A percentile compares a stretch with the other conserved stretches of the same genome.
phyloP scores from a whole-genome alignment of 352 stramenopile species.

The Globisporangium carolinianum region DNA sequence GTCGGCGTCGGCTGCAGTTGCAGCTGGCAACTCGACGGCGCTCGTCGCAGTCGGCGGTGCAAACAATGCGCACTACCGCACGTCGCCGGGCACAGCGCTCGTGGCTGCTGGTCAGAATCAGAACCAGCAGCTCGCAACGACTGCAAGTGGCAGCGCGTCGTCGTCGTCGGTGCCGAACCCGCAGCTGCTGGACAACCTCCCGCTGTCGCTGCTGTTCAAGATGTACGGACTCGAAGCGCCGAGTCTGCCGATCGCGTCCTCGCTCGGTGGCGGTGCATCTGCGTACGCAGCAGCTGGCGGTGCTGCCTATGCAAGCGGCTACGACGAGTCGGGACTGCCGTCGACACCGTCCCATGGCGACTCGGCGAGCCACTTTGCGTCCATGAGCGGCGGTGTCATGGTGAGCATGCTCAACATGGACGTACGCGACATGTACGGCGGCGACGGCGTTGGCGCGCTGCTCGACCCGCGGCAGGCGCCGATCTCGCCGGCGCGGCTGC shows the following conservation, averaged over 20 bases:
- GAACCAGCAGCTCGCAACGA: conserved; percentile 3
- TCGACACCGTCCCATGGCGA: conserved; percentile 25
- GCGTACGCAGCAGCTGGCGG: conserved; percentile 1
- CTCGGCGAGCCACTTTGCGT: conserved; percentile 45
- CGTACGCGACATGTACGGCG: conserved; percentile 72
- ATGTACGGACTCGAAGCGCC: conserved; percentile 81
- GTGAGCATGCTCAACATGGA: conserved; percentile 79
- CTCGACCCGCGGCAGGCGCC: conserved; percentile 41
- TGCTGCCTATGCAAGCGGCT: background rate
- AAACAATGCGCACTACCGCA: conserved; percentile 15
- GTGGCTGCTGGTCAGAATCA: conserved; percentile 4
- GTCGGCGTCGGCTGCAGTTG: conserved; percentile 4
- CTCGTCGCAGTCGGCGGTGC: conserved; percentile 24
- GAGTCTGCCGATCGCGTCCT: conserved; percentile 47
- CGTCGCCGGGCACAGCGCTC: conserved; percentile 10
- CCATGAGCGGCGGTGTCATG: conserved; percentile 49
- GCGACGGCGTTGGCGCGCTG: conserved; percentile 48
- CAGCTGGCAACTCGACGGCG: conserved; percentile 24
- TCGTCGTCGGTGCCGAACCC: conserved; percentile 8
- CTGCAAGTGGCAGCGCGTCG: conserved; percentile 4
- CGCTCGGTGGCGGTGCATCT: conserved; percentile 4
- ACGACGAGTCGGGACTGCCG: conserved; percentile 9
- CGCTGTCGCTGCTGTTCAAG: conserved; percentile 65
- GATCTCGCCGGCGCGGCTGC: conserved; percentile 52
- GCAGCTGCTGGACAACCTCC: conserved; percentile 60